Conservation (phyloP, 2,329 filamentous ascomycete genomes). For the Colletotrichum siamense region DNA sequence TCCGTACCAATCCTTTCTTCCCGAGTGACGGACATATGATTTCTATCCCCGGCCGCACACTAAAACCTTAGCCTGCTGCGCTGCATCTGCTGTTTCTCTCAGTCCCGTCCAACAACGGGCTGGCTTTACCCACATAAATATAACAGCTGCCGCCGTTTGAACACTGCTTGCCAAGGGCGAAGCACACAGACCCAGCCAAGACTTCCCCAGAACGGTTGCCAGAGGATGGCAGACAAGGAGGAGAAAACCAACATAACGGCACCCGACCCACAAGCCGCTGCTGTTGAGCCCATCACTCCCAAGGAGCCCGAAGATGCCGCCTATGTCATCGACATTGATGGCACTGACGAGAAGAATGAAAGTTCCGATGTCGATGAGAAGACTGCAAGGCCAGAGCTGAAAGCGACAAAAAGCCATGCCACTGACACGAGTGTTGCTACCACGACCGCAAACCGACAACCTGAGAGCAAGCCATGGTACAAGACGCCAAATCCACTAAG, state of each 20-base stretch:
- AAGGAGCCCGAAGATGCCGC: slow-evolving; percentile 8
- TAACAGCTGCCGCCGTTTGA: background rate
- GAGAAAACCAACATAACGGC: slow-evolving; percentile 27
- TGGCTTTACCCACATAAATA: background rate
- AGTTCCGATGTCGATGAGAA: slow-evolving; percentile 12
- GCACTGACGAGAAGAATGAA: slow-evolving; percentile 2
- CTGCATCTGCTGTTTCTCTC: background rate
- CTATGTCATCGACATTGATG: slow-evolving; percentile 13
- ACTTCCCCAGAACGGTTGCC: background rate
- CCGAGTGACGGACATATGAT: slow-evolving; percentile 1
- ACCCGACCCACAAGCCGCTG: slow-evolving; percentile 32
- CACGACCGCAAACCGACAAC: slow-evolving; percentile 36
- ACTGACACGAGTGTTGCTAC: slow-evolving; percentile 58
- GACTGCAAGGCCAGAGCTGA: slow-evolving; percentile 28
- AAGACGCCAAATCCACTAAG: slow-evolving; percentile 65
- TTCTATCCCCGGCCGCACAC: background rate
- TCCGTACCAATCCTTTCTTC: background rate
- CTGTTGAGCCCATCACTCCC: slow-evolving; percentile 28
- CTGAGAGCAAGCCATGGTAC: slow-evolving; percentile 64
- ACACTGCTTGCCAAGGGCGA: background rate
- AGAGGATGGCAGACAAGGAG: slow-evolving; percentile 29
- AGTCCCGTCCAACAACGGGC: background rate
- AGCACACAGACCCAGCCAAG: background rate
- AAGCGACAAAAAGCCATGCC: slow-evolving; percentile 55
- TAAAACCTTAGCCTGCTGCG: background rate